Evolutionary conservation across 345 rosid species (phyloP).

Genomic region (Tarenaya hassleriana): DNA sequence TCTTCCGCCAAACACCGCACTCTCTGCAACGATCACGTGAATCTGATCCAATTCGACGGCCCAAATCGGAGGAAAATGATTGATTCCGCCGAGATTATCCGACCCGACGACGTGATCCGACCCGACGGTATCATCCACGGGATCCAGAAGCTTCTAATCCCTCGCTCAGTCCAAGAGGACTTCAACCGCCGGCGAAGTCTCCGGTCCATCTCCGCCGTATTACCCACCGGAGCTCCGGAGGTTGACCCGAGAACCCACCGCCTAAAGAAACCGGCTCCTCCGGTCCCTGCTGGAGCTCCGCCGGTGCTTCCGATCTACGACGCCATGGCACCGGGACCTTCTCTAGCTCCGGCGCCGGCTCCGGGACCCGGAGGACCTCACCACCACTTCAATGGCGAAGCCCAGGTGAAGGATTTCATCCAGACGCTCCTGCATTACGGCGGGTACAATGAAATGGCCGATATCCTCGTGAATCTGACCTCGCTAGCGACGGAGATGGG

Average conservation of each 20-base stretch:
- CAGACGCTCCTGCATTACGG: constrained; percentile 61
- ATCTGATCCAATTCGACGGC: constrained; percentile 34
- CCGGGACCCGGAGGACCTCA: no score
- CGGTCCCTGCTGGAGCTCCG: no score
- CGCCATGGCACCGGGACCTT: no score
- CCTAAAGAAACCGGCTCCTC: constrained; percentile 50
- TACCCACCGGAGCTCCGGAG: constrained; percentile 71
- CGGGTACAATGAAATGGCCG: constrained; percentile 80
- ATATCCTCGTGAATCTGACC: constrained; percentile 61
- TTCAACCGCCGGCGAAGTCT: constrained; percentile 60
- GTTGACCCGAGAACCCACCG: constrained; percentile 64
- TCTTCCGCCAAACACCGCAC: constrained; percentile 34
- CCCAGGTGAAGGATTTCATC: no score
- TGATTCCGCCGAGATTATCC: constrained; percentile 40
- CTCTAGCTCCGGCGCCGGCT: no score
- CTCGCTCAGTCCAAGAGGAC: constrained; percentile 65
- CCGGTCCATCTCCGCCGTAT: constrained; percentile 58
- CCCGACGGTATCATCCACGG: constrained; percentile 80
- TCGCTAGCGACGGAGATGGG: constrained; percentile 78
- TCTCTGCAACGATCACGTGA: constrained; percentile 41
- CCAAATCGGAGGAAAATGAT: constrained; percentile 31
- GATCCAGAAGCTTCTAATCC: constrained; percentile 52
- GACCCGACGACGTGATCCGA: constrained; percentile 38
- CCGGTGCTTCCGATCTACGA: no score
- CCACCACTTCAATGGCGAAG: no score